Evolutionary conservation across 2,329 filamentous ascomycete genomes (phyloP), one percentile per base, ranked within the genome.

Genomic region (Graphilbum fragrans): DNA sequence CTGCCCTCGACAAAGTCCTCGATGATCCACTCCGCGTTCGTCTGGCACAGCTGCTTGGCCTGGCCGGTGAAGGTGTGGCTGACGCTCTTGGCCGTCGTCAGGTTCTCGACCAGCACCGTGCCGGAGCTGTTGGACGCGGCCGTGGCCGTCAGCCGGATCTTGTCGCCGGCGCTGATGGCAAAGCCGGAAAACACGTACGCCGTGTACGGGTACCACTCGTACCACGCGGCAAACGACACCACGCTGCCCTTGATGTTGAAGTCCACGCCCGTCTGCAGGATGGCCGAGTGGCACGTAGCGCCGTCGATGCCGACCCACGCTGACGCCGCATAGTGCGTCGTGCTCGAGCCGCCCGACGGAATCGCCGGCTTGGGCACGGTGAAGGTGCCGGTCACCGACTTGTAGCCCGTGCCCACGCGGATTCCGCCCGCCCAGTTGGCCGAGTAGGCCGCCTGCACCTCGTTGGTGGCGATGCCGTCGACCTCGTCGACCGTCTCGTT

Each of bases 41-140:
- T 17, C 21, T 51, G 50, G 32, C 51, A 52, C 19, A 56, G 49
- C 20, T 18, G 8, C 20, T 23, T 18, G 23, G 12, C 20, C 34
- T 45, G 16, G 45, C 39, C 21, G 14, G 17, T 19, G 51, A 72
- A 71, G 4, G 58, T 63, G 56, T 78, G 67, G 18, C 62, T 65
- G 21, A 70, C 70, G 5, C 53, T 63, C 50, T 67, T 53, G 21
- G 70, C 71, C 5, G 62, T 73, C 10, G 37, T 36, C 7, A 39
- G 22, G 35, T 47, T 47, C 20, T 47, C 42, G n/a, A 55, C 37
- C 14, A 44, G 27, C 10, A 54, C 41, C 14, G 42, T 45, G 35
- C 39, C 54, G 11, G 35, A 37, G 3, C 41, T 45, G 25, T 38
- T 43, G 20, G 39, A 41, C 14, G 41, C 34, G 5, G 51, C 47